Evolutionary conservation across 75 land plant genomes (phyloP), one percentile per base, ranked within the genome.

Genomic region (Selaginella tamariscina): DNA sequence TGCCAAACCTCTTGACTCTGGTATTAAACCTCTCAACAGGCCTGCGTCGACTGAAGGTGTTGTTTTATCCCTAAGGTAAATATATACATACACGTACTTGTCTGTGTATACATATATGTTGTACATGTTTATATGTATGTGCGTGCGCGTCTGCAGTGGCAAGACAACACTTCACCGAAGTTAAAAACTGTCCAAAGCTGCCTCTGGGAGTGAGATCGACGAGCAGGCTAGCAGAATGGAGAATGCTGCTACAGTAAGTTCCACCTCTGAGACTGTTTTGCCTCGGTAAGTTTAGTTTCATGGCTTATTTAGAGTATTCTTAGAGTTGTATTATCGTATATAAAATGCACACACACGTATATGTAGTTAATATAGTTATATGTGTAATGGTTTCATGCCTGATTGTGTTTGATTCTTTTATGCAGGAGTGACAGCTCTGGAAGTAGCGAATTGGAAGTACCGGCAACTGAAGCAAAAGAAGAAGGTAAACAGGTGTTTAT

Each of bases 211-310:
- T 39, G 49, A 39, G 49, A 39, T 15, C 11, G 49, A 5, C 49
- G 49, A 39, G 49, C 49, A 39, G 49, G 49, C 49, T 39, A 39
- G 49, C 49, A 5, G 49, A 39, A 39, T 39, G 49, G 49, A 39
- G 15, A 15, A 5, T 39, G 49, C 49, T 39, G 49, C 49, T 39
- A 5, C 49, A 39, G 49, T 39, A 39, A 39, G 49, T 39, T 39
- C 49, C 49, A 39, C 5, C 49, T 39, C 49, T 39, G 49, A 39
- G 49, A 39, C 49, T 5, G 15, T 5, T 39, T 5, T 15, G 5
- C 15, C 49, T 39, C 49, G 49, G 49, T 39, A 15, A 39, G 49
- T 39, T 39, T 39, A n/a, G n/a, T n/a, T n/a, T n/a, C n/a, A n/a
- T 39, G 5, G 11, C 49, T 39, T 39, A 15, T 39, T 15, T 39